phyloP scores from a whole-genome alignment of 352 stramenopile genomes.

The Phytophthora rubi region DNA sequence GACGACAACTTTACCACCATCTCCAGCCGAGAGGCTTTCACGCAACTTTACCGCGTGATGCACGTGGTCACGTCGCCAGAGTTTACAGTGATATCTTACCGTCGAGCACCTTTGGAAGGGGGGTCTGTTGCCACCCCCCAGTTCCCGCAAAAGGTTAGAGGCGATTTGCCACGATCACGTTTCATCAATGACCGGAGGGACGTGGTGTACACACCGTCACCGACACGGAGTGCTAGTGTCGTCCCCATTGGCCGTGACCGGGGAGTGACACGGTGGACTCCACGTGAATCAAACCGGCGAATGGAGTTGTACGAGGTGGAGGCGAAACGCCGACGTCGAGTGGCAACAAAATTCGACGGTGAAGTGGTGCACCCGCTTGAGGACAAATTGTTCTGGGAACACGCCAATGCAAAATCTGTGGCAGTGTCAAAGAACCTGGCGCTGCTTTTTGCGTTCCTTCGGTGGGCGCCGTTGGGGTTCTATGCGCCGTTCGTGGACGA shows the following conservation, averaged over 20 bases:
- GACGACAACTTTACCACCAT: constrained; percentile 40
- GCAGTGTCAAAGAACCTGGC: constrained; percentile 66
- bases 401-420: constrained; percentile 45
- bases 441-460: constrained; percentile 54
- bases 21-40: constrained; percentile 19
- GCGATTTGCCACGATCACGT: not conserved
- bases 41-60: constrained; percentile 53
- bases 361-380: constrained; percentile 32
- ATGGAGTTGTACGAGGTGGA: constrained; percentile 6
- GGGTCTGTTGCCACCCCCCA: constrained; percentile 2
- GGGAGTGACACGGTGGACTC: not conserved
- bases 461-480: constrained; percentile 53
- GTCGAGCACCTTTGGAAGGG: constrained; percentile 52
- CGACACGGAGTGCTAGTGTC: constrained; percentile 6
- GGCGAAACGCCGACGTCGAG: constrained; percentile 16
- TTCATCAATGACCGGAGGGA: not conserved
- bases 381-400: constrained; percentile 64
- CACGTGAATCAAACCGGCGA: not conserved
- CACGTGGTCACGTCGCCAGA: constrained; percentile 60
- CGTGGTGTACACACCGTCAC: not conserved
- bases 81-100: constrained; percentile 80
- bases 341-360: not conserved
- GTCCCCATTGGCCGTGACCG: constrained; percentile 12
- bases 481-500: constrained; percentile 60
- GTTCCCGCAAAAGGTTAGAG: constrained; percentile 8